Percentiles rank a stretch among this genome's conserved stretches.
These are phyloP conservation scores for Piloderma croceum DNA, from an alignment of 768 basidiomycete genomes.

Conservation along the genomic window DNA sequence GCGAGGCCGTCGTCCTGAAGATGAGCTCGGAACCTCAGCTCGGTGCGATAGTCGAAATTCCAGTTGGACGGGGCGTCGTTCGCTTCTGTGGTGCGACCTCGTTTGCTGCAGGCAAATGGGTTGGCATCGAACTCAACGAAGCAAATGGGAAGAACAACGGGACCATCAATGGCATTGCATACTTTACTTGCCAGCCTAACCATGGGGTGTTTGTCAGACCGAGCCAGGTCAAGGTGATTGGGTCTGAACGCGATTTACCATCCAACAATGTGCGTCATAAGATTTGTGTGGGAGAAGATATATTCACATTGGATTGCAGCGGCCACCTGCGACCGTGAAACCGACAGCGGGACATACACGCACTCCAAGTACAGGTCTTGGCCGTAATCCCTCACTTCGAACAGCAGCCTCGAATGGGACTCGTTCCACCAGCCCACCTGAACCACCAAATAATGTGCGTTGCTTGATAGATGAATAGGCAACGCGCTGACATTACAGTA, in stretches of 20 bases:
- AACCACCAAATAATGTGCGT: too few species aligned
- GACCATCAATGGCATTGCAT: conserved; percentile 66
- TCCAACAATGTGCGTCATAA: conserved; percentile 2
- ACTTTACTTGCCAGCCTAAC: conserved; percentile 73
- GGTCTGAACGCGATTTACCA: conserved; percentile 35
- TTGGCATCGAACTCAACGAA: conserved; percentile 84
- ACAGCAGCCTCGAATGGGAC: too few species aligned
- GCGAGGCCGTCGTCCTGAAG: too few species aligned
- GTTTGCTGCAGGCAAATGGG: conserved; percentile 89
- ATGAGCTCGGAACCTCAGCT: conserved; percentile 48
- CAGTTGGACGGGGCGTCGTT: conserved; percentile 78
- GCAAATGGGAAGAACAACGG: conserved; percentile 95
- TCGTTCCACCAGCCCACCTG: too few species aligned
- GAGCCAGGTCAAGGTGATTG: conserved; percentile 71
- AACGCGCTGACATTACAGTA: too few species aligned
- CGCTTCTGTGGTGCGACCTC: conserved; percentile 80
- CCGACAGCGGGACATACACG: conserved; percentile 19
- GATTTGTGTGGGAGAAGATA: too few species aligned
- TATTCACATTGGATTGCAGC: too few species aligned
- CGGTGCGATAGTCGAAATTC: conserved; percentile 73
- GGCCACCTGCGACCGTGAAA: too few species aligned
- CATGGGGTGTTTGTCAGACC: conserved; percentile 89
- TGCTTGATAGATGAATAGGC: too few species aligned
- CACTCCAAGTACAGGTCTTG: conserved; percentile 15
- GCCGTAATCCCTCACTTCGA: too few species aligned